These are phyloP conservation scores for Rhamnella rubrinervis DNA, from an alignment of 331 rosid genomes.

Conservation along the genomic window DNA sequence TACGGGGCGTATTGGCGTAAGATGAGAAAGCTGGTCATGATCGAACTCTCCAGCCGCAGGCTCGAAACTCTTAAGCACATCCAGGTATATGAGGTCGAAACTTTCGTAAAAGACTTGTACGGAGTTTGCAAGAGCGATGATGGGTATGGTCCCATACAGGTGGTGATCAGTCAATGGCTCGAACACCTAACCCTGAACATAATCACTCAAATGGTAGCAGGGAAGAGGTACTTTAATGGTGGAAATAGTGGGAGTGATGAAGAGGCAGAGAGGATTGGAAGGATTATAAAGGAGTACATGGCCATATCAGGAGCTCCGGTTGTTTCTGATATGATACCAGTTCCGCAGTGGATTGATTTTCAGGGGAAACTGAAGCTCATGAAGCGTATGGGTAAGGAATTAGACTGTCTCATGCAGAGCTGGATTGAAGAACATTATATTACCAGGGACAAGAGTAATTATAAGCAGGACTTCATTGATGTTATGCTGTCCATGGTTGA, in stretches of 20 bases:
- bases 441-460: not conserved
- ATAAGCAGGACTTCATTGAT: constrained; percentile 51
- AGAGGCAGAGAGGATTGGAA: constrained; percentile 41
- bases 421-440: constrained; percentile 54
- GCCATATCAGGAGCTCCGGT: constrained; percentile 43
- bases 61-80: constrained; percentile 33
- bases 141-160: constrained; percentile 3
- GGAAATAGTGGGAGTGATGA: constrained; percentile 39
- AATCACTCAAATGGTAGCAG: constrained; percentile 41
- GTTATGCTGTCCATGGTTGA: constrained; percentile 49
- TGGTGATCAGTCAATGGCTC: constrained; percentile 46
- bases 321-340: constrained; percentile 47
- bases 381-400: constrained; percentile 47
- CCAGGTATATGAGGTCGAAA: constrained; percentile 27
- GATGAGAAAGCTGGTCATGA: constrained; percentile 39
- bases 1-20: constrained; percentile 45
- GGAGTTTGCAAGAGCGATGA: constrained; percentile 11
- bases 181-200: constrained; percentile 42
- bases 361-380: constrained; percentile 37
- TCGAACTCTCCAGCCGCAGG: constrained; percentile 48
- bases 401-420: constrained; percentile 39
- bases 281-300: constrained; percentile 51
- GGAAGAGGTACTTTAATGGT: constrained; percentile 46
- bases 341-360: constrained; percentile 42
- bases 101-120: constrained; percentile 28